phyloP scores from a whole-genome alignment of 2,329 filamentous ascomycete genomes.

The Monilinia aucupariae region DNA sequence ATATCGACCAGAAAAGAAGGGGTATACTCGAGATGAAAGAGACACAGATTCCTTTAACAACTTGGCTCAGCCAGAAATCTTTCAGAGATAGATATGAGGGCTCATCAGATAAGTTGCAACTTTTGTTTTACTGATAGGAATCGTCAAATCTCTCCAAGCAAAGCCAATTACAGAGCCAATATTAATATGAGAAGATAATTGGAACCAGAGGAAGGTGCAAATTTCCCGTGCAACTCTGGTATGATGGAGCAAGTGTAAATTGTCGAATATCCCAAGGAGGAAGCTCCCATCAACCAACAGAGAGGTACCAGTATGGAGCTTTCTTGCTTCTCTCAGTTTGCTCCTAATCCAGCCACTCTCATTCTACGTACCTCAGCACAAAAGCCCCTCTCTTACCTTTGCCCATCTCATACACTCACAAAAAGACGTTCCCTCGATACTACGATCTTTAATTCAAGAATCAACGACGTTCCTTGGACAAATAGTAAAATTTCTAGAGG shows the following conservation, averaged over 20 bases:
- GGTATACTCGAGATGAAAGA: constrained; percentile 95
- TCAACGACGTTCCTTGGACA: neutral
- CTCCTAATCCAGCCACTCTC: neutral
- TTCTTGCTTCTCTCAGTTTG: neutral
- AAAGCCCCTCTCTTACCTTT: neutral
- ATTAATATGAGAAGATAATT: neutral
- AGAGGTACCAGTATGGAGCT: neutral
- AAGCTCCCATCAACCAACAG: neutral
- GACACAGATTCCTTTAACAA: constrained; percentile 72
- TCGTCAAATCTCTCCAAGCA: constrained; percentile 5
- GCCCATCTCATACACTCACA: neutral
- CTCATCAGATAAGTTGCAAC: constrained; percentile 49
- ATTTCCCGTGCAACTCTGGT: neutral
- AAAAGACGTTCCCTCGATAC: neutral
- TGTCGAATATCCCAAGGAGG: neutral
- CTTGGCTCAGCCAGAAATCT: constrained; percentile 64
- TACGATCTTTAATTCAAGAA: neutral
- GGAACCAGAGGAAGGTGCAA: constrained; percentile 7
- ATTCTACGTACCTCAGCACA: neutral
- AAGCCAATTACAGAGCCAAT: neutral
- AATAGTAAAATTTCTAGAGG: neutral
- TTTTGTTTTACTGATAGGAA: constrained; percentile 56
- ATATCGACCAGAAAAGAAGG: constrained; percentile 91
- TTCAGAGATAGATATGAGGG: constrained; percentile 63
- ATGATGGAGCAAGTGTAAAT: neutral